Conservation (phyloP, 1,139 yeast species). For the Taiozyma onychis region DNA sequence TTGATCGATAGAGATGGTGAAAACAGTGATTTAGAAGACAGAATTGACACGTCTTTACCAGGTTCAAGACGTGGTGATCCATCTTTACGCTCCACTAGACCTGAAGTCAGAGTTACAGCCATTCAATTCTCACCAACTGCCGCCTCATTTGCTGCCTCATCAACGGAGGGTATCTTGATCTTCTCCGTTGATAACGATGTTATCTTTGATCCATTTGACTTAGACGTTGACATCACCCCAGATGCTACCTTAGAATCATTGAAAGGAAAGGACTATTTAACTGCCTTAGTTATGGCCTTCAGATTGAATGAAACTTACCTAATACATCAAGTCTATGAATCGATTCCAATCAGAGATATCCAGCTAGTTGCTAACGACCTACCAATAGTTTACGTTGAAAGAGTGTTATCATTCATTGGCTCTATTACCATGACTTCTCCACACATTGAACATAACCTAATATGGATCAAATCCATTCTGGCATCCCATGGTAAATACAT, state of each 20-base stretch:
- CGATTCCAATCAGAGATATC: conserved; percentile 71
- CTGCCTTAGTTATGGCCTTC: conserved; percentile 89
- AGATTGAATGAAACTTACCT: conserved; percentile 78
- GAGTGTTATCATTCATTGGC: conserved; percentile 68
- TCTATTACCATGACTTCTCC: conserved; percentile 66
- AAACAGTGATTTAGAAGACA: conserved; percentile 77
- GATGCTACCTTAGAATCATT: conserved; percentile 61
- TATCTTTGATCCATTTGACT: conserved; percentile 89
- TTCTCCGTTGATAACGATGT: conserved; percentile 74
- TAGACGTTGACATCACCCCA: conserved; percentile 90
- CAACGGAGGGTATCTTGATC: conserved; percentile 87
- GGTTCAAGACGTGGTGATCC: conserved; percentile 88
- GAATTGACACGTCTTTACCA: conserved; percentile 72
- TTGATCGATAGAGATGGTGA: conserved; percentile 83
- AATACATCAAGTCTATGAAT: conserved; percentile 68
- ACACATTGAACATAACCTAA: conserved; percentile 76
- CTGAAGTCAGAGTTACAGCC: conserved; percentile 74
- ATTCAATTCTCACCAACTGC: conserved; percentile 88
- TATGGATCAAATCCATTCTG: conserved; percentile 72
- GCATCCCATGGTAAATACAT: conserved; percentile 76
- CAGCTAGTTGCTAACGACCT: conserved; percentile 57
- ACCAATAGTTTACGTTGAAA: conserved; percentile 72
- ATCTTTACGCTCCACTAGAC: conserved; percentile 69
- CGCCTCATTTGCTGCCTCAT: conserved; percentile 87
- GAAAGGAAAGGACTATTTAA: conserved; percentile 63